Conservation (phyloP, 1,284 basidiomycete species). For the Hypsizygus ulmarius region DNA sequence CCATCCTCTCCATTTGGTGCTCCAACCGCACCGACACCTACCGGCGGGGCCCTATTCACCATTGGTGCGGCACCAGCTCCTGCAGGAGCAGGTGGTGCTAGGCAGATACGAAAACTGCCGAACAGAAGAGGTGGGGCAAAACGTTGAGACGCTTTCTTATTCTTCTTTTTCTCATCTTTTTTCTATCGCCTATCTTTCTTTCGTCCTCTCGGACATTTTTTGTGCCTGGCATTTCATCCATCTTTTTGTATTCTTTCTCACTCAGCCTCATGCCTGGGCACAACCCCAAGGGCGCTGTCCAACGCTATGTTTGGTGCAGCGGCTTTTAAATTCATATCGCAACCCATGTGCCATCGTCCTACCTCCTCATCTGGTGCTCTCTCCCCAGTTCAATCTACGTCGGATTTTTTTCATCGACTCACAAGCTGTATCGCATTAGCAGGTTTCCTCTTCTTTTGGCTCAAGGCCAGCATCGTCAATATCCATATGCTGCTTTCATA, state of each 20-base stretch:
- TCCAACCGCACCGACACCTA: slow-evolving; percentile 31
- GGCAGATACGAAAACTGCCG: slow-evolving; percentile 56
- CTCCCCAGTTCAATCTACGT: slow-evolving; percentile 25
- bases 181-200: slow-evolving; percentile 5
- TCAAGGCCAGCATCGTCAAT: slow-evolving; percentile 18
- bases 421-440: slow-evolving; percentile 26
- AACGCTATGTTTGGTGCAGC: not conserved
- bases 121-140: slow-evolving; percentile 38
- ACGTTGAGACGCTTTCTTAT: slow-evolving; percentile 26
- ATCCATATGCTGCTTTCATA: slow-evolving; percentile 15
- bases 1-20: slow-evolving; percentile 41
- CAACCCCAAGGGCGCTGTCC: slow-evolving; percentile 8
- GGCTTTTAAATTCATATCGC: slow-evolving; percentile 3
- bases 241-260: not conserved
- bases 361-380: slow-evolving; percentile 10
- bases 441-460: slow-evolving; percentile 12
- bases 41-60: slow-evolving; percentile 48
- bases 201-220: slow-evolving; percentile 11
- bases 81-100: slow-evolving; percentile 30
- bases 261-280: slow-evolving; percentile 12
- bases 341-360: slow-evolving; percentile 6
- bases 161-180: slow-evolving; percentile 7
- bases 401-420: slow-evolving; percentile 25
- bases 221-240: not conserved
- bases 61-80: slow-evolving; percentile 50